A percentile compares a stretch with the other conserved stretches of the same genome.
These are phyloP conservation scores for Wickerhamiella sorbophila DNA, from an alignment of 805 yeast species.

Conservation along the genomic window DNA sequence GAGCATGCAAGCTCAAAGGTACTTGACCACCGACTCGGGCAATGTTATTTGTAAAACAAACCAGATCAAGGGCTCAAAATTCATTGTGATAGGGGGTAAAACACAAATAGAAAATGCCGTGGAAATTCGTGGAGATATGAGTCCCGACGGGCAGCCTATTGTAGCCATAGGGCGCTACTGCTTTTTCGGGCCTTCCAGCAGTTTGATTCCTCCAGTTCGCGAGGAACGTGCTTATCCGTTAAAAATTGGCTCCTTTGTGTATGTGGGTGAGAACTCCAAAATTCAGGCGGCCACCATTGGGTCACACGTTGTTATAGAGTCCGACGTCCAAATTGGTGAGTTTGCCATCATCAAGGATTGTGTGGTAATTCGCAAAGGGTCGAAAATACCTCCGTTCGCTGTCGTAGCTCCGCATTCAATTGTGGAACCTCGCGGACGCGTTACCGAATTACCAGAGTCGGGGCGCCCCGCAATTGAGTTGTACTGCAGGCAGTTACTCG, in stretches of 20 bases:
- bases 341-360: constrained; percentile 28
- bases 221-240: constrained; percentile 22
- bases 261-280: constrained; percentile 21
- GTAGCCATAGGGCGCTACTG: constrained; percentile 27
- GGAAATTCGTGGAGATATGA: constrained; percentile 25
- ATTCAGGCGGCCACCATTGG: constrained; percentile 29
- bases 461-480: constrained; percentile 21
- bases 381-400: constrained; percentile 24
- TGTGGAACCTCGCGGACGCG: constrained; percentile 20
- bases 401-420: constrained; percentile 25
- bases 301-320: constrained; percentile 25
- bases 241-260: constrained; percentile 27
- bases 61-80: constrained; percentile 25
- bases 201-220: constrained; percentile 23
- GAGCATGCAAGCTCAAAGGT: constrained; percentile 1
- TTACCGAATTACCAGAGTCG: constrained; percentile 22
- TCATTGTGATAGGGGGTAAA: constrained; percentile 27
- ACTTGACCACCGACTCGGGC: constrained; percentile 22
- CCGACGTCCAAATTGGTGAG: constrained; percentile 23
- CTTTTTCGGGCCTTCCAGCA: constrained; percentile 16
- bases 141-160: constrained; percentile 20
- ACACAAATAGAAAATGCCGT: constrained; percentile 23
- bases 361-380: constrained; percentile 22
- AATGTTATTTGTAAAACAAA: constrained; percentile 25
- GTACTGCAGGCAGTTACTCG: constrained; percentile 19